A percentile compares a stretch with the other conserved stretches of the same genome.
These are phyloP conservation scores for Apiospora sp. DNA, from an alignment of 2,329 filamentous ascomycete genomes.

Conservation along the genomic window DNA sequence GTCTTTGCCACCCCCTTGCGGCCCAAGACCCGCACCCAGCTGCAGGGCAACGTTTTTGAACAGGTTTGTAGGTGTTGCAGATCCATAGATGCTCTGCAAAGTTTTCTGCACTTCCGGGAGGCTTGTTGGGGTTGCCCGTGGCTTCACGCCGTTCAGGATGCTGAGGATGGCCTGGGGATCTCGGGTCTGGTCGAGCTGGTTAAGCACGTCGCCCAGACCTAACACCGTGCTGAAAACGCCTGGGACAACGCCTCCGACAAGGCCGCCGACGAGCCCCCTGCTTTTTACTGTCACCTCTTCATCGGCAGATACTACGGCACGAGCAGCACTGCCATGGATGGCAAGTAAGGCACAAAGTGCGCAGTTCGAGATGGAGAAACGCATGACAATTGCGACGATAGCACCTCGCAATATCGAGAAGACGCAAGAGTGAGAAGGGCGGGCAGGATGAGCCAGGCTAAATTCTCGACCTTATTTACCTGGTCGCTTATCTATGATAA, in stretches of 20 bases:
- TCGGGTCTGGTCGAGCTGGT: background rate
- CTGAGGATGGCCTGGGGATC: background rate
- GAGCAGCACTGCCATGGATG: background rate
- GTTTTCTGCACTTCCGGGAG: background rate
- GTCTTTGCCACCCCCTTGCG: background rate
- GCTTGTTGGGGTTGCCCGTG: background rate
- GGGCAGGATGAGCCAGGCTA: background rate
- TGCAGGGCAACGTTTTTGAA: background rate
- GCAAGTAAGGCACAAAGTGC: background rate
- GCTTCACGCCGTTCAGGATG: background rate
- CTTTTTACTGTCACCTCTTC: background rate
- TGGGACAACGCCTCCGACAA: background rate
- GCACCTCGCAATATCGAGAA: background rate
- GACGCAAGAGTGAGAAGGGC: background rate
- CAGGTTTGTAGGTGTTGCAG: background rate
- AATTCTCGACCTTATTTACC: background rate
- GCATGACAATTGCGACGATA: background rate
- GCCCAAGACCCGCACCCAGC: background rate
- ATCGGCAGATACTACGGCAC: background rate
- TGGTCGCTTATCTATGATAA: background rate
- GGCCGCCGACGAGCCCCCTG: background rate
- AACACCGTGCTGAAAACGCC: background rate
- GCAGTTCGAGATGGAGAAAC: background rate
- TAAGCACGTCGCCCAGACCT: constrained; percentile 12
- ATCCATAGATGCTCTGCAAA: background rate